phyloP scores from a whole-genome alignment of 169 alveolate genomes.

The Plasmodium yoelii region DNA sequence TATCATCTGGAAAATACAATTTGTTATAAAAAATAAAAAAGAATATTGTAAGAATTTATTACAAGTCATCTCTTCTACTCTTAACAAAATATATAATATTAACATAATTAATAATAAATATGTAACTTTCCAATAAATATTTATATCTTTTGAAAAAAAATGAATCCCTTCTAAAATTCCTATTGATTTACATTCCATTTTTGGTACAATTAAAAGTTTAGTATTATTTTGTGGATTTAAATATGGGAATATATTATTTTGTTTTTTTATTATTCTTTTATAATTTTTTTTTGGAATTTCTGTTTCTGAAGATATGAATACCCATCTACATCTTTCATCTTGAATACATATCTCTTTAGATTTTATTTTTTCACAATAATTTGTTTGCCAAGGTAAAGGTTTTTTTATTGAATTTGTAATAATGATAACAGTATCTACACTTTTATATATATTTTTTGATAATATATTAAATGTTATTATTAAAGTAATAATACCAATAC shows the following conservation, averaged over 20 bases:
- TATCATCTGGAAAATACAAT: constrained; percentile 20
- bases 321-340: constrained; percentile 47
- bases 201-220: background rate
- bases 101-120: constrained; percentile 17
- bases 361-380: constrained; percentile 29
- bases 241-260: too few relatives aligned
- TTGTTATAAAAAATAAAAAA: constrained; percentile 17
- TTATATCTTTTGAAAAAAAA: constrained; percentile 40
- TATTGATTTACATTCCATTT: constrained; percentile 13
- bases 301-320: background rate
- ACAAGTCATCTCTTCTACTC: constrained; percentile 49
- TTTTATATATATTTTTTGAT: constrained; percentile 22
- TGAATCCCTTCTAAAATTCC: background rate
- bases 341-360: background rate
- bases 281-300: too few relatives aligned
- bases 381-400: constrained; percentile 56
- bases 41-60: constrained; percentile 32
- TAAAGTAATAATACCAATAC: constrained; percentile 41
- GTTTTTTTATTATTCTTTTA: too few relatives aligned
- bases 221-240: too few relatives aligned
- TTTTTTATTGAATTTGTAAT: constrained; percentile 3
- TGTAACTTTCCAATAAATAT: constrained; percentile 2
- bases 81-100: constrained; percentile 31
- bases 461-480: constrained; percentile 21
- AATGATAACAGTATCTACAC: constrained; percentile 17